phyloP scores from a whole-genome alignment of 179 eudicot species.

The Spergularia azorica region DNA sequence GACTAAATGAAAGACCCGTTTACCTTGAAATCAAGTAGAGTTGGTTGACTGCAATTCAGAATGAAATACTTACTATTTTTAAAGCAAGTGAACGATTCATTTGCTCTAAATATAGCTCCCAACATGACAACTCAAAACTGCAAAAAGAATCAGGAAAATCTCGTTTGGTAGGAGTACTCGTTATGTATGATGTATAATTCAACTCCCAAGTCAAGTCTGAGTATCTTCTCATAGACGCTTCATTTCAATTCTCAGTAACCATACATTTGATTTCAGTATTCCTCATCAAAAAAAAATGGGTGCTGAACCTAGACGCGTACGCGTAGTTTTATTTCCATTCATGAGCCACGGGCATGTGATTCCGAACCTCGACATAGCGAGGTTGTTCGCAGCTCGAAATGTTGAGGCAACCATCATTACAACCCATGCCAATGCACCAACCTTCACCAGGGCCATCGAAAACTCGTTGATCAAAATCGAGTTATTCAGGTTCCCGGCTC shows the following conservation, averaged over 20 bases:
- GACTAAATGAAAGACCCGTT: too few species aligned
- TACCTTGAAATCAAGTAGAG: too few species aligned
- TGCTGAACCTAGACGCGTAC: not conserved
- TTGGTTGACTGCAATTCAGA: too few species aligned
- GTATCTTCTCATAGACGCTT: not conserved
- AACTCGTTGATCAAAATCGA: conserved; percentile 21
- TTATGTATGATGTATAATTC: not conserved
- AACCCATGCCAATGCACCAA: conserved; percentile 40
- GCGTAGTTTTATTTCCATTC: conserved; percentile 39
- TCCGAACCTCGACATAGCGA: conserved; percentile 56
- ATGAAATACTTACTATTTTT: too few species aligned
- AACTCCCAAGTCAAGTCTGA: not conserved
- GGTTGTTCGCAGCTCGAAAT: conserved; percentile 42
- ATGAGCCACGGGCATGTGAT: conserved; percentile 65
- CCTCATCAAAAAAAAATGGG: conserved; percentile 2
- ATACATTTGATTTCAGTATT: too few species aligned
- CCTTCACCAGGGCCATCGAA: conserved; percentile 28
- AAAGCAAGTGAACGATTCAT: too few species aligned
- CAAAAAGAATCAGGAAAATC: too few species aligned
- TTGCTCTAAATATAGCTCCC: too few species aligned
- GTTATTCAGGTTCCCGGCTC: conserved; percentile 37
- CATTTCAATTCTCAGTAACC: too few species aligned
- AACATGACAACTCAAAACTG: too few species aligned
- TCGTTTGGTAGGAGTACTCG: too few species aligned
- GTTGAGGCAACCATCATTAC: conserved; percentile 51